These are phyloP conservation scores for Bipolaris bicolor DNA, from an alignment of 2,329 filamentous ascomycete genomes.

Conservation along the genomic window DNA sequence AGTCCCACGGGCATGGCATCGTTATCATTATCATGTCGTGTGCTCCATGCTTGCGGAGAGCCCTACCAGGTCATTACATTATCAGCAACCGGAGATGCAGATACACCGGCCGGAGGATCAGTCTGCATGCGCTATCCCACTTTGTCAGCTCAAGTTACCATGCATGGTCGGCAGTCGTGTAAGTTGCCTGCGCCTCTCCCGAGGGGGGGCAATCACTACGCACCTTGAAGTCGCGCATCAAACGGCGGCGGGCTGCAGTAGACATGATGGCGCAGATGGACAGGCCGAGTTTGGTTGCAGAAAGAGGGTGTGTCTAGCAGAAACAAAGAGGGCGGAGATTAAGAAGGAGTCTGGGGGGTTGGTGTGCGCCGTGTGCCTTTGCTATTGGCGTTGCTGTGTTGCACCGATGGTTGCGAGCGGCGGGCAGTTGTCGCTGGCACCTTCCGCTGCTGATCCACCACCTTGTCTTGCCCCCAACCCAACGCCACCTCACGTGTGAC, in stretches of 20 bases:
- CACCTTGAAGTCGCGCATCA: slow-evolving; percentile 99
- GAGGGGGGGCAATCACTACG: slow-evolving; percentile 38
- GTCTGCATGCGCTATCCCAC: slow-evolving; percentile 90
- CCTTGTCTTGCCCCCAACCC: slow-evolving; percentile 12
- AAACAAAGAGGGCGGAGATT: background rate
- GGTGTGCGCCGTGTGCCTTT: background rate
- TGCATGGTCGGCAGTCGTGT: background rate
- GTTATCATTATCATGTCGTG: slow-evolving; percentile 28
- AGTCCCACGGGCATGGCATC: background rate
- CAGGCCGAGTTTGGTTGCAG: background rate
- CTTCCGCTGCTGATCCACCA: slow-evolving; percentile 12
- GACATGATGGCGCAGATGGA: slow-evolving; percentile 65
- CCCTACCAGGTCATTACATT: slow-evolving; percentile 95
- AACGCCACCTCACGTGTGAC: slow-evolving; percentile 24
- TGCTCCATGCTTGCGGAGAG: slow-evolving; percentile 25
- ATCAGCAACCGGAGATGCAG: slow-evolving; percentile 91
- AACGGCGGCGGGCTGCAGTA: slow-evolving; percentile 88
- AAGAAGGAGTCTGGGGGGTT: background rate
- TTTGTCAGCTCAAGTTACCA: slow-evolving; percentile 17
- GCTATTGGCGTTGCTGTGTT: slow-evolving; percentile 12
- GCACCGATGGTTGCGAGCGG: slow-evolving; percentile 15
- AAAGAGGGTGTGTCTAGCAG: background rate
- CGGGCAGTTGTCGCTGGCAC: slow-evolving; percentile 3
- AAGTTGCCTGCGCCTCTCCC: slow-evolving; percentile 6
- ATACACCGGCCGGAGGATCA: slow-evolving; percentile 94